Base-by-base conservation (phyloP, 2,329 filamentous ascomycete genomes). In the Catunica adiposa region DNA sequence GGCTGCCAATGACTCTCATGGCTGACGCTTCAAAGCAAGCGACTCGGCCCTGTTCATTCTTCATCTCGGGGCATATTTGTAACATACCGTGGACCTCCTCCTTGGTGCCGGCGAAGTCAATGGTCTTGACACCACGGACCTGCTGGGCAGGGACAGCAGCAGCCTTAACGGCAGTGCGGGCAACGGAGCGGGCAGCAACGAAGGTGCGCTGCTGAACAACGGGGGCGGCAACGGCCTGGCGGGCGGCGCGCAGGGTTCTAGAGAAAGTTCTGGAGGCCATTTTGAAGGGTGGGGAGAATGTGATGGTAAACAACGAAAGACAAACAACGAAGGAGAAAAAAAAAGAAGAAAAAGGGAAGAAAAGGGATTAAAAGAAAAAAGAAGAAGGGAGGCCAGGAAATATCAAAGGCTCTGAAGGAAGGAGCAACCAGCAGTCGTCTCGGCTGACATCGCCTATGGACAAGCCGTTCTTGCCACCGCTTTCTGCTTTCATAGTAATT, bases 21-120 rank as follows among this genome's bases (percentile, higher is more conserved):
- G n/a, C n/a, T n/a, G n/a, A n/a, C n/a, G n/a, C n/a, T 34, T 5
- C 29, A 34, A 5, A 34, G 5, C 29, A 5, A 34, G 29, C 29
- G 29, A 34, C 29, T 34, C 29, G n/a, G n/a, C n/a, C n/a, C n/a
- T n/a, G n/a, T n/a, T n/a, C n/a, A n/a, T n/a, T n/a, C 38, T 42
- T 42, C 14, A 42, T 55, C 53, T n/a, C n/a, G n/a, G n/a, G n/a
- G n/a, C n/a, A n/a, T 26, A 50, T 34, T 38, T 15, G 22, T n/a
- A 60, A 67, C 79, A 65, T 73, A 94, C 88, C 88, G 70, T 86
- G 96, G 69, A 98, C 92, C 63, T 83, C 81, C 80, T 98, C 92
- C 77, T 94, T 90, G 69, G 79, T 78, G 67, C 89, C 92, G 63
- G 92, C 92, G 72, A 98, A 98, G 82, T 97, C 89, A 72, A 98